Conservation (phyloP, 495 filamentous ascomycete species). For the Annulohypoxylon bovei region DNA sequence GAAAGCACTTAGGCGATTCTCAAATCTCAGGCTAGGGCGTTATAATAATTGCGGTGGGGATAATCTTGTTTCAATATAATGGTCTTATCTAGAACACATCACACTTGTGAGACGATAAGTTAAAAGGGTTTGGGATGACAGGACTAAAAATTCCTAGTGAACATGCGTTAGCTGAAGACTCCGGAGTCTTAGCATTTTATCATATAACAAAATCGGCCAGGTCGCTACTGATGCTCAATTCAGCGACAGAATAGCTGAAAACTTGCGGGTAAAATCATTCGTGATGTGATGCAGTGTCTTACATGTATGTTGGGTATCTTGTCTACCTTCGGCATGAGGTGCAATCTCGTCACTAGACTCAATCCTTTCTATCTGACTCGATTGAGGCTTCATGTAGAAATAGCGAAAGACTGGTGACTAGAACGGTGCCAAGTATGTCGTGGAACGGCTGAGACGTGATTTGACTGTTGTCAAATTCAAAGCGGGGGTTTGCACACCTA, state of each 20-base stretch:
- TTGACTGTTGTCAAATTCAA: constrained; percentile 9
- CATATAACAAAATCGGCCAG: not conserved
- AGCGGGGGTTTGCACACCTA: constrained; percentile 16
- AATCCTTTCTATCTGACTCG: not conserved
- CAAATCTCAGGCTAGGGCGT: not conserved
- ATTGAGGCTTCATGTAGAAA: not conserved
- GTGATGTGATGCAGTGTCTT: too few species aligned
- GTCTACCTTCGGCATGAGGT: not conserved
- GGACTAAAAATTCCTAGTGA: not conserved
- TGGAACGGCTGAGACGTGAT: constrained; percentile 26
- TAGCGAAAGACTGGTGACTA: not conserved
- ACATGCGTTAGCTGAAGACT: not conserved
- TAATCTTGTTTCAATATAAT: not conserved
- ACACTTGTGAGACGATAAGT: not conserved
- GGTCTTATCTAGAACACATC: not conserved
- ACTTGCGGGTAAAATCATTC: not conserved
- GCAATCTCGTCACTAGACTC: not conserved
- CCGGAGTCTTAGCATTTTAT: not conserved
- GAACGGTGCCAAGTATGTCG: constrained; percentile 17
- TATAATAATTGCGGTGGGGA: not conserved
- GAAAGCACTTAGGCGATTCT: not conserved
- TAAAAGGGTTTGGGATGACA: not conserved
- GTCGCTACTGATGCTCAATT: not conserved
- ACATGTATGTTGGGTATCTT: not conserved
- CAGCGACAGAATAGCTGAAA: not conserved